Evolutionary conservation across 2,329 filamentous ascomycete genomes (phyloP), one percentile per base, ranked within the genome.

Genomic region (Aspergillus ochraceus): DNA sequence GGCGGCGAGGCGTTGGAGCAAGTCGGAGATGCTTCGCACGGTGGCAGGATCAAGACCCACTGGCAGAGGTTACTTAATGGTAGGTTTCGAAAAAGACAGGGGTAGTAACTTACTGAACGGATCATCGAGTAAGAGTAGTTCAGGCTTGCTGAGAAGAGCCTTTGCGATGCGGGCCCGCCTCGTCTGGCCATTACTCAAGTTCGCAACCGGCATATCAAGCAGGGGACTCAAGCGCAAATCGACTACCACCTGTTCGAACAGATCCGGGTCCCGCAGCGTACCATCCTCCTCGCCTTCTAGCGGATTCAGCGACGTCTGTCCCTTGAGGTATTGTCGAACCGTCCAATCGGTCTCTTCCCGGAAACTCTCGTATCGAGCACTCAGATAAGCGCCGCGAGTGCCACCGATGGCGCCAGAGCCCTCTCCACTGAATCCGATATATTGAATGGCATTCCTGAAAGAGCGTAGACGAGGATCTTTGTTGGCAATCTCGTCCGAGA

Each of bases 101-200:
- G 6, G 24, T 19, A 14, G 29, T 19, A 39, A 71, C 80, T 70
- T 72, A 85, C 82, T 96, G 71, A 97, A 97, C 1, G 95, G 94
- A 68, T 97, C 94, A 76, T 99, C 95, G 2, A 97, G 81, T 55
- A 98, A 81, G 61, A 99, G 72, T 11, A 97, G 83, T 74, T 96
- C 90, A 0, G 95, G 95, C 55, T 84, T 84, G 6, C 82, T 87
- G 60, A 98, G 81, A 54, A 99, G 77, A 0, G 93, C 92, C 68
- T 92, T 90, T 2, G 92, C 95, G 66, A 99, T 97, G 62, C 91
- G 86, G 8, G 94, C 90, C 57, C 95, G 82, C 64, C 94, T 83
- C 6, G 90, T 94, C 76, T 99, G 95, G 0, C 95, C 95, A 75
- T 98, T 97, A 73, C 92, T 97, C 57, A 99, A 78, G 73, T 95